These are phyloP conservation scores for Nidularia sp. DNA, from an alignment of 768 basidiomycete genomes.

Conservation along the genomic window DNA sequence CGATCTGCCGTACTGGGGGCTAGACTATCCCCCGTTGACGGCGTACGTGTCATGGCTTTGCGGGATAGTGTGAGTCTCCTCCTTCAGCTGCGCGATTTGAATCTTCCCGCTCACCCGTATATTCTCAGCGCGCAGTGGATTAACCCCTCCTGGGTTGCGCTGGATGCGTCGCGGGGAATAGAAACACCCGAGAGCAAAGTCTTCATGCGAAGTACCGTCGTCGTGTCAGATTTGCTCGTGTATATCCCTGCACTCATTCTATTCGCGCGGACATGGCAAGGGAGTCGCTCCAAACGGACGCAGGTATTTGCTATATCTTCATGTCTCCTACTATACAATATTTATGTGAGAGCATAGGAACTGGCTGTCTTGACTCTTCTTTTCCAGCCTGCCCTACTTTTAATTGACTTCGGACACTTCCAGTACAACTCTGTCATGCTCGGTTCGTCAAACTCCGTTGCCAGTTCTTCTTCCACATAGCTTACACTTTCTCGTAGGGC, in stretches of 20 bases:
- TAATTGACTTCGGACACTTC: conserved; percentile 92
- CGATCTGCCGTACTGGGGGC: conserved; percentile 87
- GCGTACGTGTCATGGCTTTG: conserved; percentile 87
- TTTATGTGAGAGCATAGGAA: conserved; percentile 35
- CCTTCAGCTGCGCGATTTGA: not conserved
- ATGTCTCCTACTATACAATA: not conserved
- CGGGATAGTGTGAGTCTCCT: conserved; percentile 59
- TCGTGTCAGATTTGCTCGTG: conserved; percentile 62
- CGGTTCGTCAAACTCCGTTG: conserved; percentile 37
- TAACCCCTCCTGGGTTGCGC: conserved; percentile 65
- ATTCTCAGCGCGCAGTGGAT: conserved; percentile 28
- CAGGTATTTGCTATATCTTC: conserved; percentile 47
- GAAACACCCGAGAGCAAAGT: conserved; percentile 63
- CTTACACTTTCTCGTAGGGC: conserved; percentile 34
- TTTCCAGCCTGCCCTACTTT: conserved; percentile 77
- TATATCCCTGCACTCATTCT: conserved; percentile 72
- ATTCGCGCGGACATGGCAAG: conserved; percentile 66
- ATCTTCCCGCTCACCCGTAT: not conserved
- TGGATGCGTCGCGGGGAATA: conserved; percentile 66
- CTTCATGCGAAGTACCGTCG: conserved; percentile 79
- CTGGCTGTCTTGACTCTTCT: conserved; percentile 67
- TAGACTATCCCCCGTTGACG: conserved; percentile 93
- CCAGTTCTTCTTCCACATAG: not conserved
- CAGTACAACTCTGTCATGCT: conserved; percentile 97
- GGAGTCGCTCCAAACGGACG: conserved; percentile 66